Evolutionary conservation across 106 monocot genomes (phyloP), one percentile per base, ranked within the genome.

Genomic region (Amphibolis antarctica): DNA sequence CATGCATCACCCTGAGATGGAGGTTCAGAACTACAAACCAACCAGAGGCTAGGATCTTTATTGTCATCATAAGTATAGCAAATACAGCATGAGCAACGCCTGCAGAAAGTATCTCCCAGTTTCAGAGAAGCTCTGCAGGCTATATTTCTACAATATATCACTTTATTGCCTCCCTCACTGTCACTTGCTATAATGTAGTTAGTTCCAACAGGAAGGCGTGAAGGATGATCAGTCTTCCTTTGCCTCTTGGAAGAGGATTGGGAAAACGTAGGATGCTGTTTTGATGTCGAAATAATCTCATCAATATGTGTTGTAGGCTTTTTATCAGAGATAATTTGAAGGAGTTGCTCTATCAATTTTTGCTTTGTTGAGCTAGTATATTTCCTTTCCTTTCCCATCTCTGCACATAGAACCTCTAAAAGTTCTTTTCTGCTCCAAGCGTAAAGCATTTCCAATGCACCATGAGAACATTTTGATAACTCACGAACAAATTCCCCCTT

Each of bases 381-480:
- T 59, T 99, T 91, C 66, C 91, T 80, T 48, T 99, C 85, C 58
- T 88, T 85, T 46, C 90, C 98, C 65, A 85, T 72, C 75, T 99
- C 98, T 43, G 78, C 69, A 76, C 98, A 99, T 10, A 99, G 77
- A 67, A 99, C 78, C 67, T 91, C 84, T 46, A 99, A 19, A 31
- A 99, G 83, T 47, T 99, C 98, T 27, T 79, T 61, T 56, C 98
- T 87, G 50, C 77, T 87, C 98, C 98, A 99, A 53, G 80, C 63
- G 44, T 85, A 82, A 1, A 99, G 82, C 64, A 72, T 85, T 50
- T 98, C 82, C 53, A 78, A 66, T 4, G 86, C 86, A 67, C 28
- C 80, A 31, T 82, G 71, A 10, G 82, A 76, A 71, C 82, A 77
- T 45, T 79, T 78, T 49, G 79, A 76, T 51, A 99, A 53, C 43